Evolutionary conservation across 345 rosid species (phyloP).

Genomic region (Murraya koenigii): DNA sequence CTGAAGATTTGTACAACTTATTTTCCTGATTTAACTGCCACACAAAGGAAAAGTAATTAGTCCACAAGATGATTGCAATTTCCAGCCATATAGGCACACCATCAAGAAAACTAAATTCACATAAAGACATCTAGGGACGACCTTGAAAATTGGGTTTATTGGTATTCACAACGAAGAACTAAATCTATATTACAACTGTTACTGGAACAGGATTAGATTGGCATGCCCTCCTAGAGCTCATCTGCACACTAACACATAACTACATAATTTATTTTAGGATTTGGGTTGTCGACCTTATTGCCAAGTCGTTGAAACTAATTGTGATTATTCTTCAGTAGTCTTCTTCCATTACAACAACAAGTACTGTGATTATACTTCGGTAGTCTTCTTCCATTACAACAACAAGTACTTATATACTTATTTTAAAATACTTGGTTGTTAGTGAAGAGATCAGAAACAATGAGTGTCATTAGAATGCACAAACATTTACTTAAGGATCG

Average conservation of each 20-base stretch:
- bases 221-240: neutral
- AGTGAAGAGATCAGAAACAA: too few relatives aligned
- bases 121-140: neutral
- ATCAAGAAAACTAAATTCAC: neutral
- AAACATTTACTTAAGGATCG: too few relatives aligned
- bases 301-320: too few relatives aligned
- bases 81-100: neutral
- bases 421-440: too few relatives aligned
- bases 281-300: too few relatives aligned
- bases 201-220: neutral
- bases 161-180: neutral
- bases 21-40: slow-evolving; percentile 70
- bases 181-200: neutral
- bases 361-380: too few relatives aligned
- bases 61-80: neutral
- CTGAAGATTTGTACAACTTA: slow-evolving; percentile 65
- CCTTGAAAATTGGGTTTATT: neutral
- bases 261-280: too few relatives aligned
- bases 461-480: too few relatives aligned
- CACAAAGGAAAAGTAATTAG: slow-evolving; percentile 8
- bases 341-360: too few relatives aligned
- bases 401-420: too few relatives aligned
- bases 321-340: too few relatives aligned
- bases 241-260: neutral
- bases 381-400: too few relatives aligned